Evolutionary conservation across 2,329 filamentous ascomycete genomes (phyloP).

Genomic region (Talaromyces sp.): DNA sequence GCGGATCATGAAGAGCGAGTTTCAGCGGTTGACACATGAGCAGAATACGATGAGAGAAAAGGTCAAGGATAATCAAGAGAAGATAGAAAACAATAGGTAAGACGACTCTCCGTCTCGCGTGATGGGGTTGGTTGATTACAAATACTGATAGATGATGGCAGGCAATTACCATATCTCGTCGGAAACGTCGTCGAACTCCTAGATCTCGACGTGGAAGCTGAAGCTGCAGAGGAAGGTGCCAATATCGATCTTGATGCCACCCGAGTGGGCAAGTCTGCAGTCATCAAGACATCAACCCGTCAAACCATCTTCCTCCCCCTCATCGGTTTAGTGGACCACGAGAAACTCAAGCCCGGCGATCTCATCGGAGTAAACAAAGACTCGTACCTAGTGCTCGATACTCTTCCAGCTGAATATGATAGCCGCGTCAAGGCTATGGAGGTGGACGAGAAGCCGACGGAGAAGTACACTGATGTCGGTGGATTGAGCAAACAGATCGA

Average conservation of each 20-base stretch:
- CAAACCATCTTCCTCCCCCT: conserved; percentile 98
- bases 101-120: conserved; percentile 38
- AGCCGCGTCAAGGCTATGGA: conserved; percentile 99
- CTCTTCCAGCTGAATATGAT: conserved; percentile 94
- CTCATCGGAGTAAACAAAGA: conserved; percentile 99
- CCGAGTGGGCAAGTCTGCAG: conserved; percentile 93
- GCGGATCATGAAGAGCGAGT: conserved; percentile 98
- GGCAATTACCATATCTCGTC: conserved; percentile 95
- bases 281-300: conserved; percentile 98
- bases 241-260: conserved; percentile 98
- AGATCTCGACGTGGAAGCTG: conserved; percentile 91
- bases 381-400: conserved; percentile 95
- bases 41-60: conserved; percentile 96
- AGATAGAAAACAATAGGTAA: conserved; percentile 98
- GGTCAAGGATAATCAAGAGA: conserved; percentile 98
- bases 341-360: conserved; percentile 91
- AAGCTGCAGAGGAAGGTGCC: conserved; percentile 94
- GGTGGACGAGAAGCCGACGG: conserved; percentile 98
- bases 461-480: conserved; percentile 98
- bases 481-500: conserved; percentile 98
- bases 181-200: conserved; percentile 97
- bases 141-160: conserved; percentile 36
- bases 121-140: conserved; percentile 7
- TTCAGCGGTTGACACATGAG: conserved; percentile 88
- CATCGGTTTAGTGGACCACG: conserved; percentile 93